Evolutionary conservation across 78 protist genomes (phyloP).

Genomic region (Chrysochromulina tobinii): DNA sequence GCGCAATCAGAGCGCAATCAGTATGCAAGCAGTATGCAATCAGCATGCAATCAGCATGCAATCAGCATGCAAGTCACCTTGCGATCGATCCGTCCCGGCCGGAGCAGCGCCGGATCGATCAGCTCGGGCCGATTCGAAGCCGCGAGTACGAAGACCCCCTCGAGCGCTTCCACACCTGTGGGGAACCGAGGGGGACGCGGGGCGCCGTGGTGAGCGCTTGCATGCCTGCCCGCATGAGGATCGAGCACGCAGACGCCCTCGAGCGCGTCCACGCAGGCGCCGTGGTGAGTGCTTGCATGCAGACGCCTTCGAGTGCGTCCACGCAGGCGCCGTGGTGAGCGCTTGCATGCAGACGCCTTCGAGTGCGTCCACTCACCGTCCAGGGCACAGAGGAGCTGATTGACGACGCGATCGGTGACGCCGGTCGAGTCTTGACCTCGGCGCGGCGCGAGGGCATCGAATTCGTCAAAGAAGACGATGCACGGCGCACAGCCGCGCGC

Average conservation of each 20-base stretch:
- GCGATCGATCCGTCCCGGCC: conserved; percentile 95
- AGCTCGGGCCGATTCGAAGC: conserved; percentile 77
- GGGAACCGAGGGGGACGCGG: too few species aligned
- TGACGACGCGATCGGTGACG: conserved; percentile 94
- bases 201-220: background rate
- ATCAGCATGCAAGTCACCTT: conserved; percentile 50
- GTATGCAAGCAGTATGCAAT: too few species aligned
- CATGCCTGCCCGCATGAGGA: too few species aligned
- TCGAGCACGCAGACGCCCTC: too few species aligned
- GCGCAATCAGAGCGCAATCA: too few species aligned
- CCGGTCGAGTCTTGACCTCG: conserved; percentile 43
- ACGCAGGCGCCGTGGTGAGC: too few species aligned
- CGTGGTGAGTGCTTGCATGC: too few species aligned
- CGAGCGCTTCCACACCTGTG: conserved; percentile 66
- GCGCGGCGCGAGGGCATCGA: conserved; percentile 70
- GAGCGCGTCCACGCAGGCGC: too few species aligned
- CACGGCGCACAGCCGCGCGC: conserved; percentile 82
- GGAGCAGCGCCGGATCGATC: conserved; percentile 91
- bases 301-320: too few species aligned
- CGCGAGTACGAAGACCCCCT: conserved; percentile 73
- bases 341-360: background rate
- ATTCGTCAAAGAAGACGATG: conserved; percentile 92
- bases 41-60: too few species aligned
- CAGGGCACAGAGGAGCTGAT: conserved; percentile 84
- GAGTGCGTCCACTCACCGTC: conserved; percentile 88